These are phyloP conservation scores for Pittosporum tobira DNA, from an alignment of 129 eudicot genomes.

Conservation along the genomic window DNA sequence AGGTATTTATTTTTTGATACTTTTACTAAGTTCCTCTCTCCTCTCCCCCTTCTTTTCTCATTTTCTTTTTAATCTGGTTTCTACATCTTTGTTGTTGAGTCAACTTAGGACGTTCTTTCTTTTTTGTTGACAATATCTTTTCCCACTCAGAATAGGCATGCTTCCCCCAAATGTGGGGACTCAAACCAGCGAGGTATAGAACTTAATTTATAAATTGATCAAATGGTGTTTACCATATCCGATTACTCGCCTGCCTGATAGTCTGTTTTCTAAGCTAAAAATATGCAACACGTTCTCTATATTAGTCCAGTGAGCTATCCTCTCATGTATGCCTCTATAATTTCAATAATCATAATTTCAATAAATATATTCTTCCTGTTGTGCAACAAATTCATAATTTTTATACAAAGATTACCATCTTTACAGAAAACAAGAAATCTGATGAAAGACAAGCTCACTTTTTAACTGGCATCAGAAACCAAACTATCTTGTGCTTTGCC, in stretches of 20 bases:
- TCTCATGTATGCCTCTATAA: neutral
- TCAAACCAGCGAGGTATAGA: neutral
- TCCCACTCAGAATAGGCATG: neutral
- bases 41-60: neutral
- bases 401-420: neutral
- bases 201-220: neutral
- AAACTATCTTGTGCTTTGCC: neutral
- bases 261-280: neutral
- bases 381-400: neutral
- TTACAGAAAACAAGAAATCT: neutral
- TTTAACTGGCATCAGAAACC: neutral
- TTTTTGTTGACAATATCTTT: neutral
- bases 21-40: neutral
- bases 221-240: neutral
- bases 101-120: neutral
- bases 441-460: neutral
- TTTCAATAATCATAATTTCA: too few species aligned
- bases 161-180: neutral
- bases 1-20: constrained; percentile 37
- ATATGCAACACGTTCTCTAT: neutral
- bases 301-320: neutral
- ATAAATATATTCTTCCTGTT: neutral
- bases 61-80: neutral
- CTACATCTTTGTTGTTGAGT: neutral
- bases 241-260: neutral